These are phyloP conservation scores for Ocimum tenuiflorum DNA, from an alignment of 257 asterid genomes.

Conservation along the genomic window DNA sequence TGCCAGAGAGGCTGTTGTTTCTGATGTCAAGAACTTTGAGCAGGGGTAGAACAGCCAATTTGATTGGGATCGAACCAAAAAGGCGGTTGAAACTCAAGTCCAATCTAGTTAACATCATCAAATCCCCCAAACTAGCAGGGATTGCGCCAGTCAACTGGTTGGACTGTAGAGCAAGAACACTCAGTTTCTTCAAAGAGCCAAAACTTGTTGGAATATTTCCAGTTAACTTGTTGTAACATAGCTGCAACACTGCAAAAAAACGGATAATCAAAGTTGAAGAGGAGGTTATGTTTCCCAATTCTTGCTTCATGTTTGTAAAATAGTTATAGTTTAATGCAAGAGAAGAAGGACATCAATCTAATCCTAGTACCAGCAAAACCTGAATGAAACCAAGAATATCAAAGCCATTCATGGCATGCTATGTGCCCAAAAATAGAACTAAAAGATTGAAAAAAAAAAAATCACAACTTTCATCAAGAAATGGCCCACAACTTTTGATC, in stretches of 20 bases:
- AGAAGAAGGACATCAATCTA: background rate
- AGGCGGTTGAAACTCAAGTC: conserved; percentile 76
- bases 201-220: conserved; percentile 75
- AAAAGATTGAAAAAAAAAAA: background rate
- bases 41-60: conserved; percentile 43
- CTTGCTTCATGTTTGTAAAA: background rate
- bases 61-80: conserved; percentile 72
- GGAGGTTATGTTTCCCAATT: too few species aligned
- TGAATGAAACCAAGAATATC: background rate
- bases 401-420: background rate
- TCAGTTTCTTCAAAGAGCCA: conserved; percentile 57
- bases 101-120: conserved; percentile 58
- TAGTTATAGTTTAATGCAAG: background rate
- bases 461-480: background rate
- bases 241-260: conserved; percentile 70
- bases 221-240: conserved; percentile 67
- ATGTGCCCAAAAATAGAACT: background rate
- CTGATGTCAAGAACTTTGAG: conserved; percentile 68
- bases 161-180: conserved; percentile 81
- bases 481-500: background rate
- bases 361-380: background rate
- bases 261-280: background rate
- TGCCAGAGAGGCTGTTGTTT: conserved; percentile 87
- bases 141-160: conserved; percentile 82
- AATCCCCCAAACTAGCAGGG: conserved; percentile 75